Evolutionary conservation across 2,329 filamentous ascomycete species (phyloP).

Genomic region (Diaporthe sp.): DNA sequence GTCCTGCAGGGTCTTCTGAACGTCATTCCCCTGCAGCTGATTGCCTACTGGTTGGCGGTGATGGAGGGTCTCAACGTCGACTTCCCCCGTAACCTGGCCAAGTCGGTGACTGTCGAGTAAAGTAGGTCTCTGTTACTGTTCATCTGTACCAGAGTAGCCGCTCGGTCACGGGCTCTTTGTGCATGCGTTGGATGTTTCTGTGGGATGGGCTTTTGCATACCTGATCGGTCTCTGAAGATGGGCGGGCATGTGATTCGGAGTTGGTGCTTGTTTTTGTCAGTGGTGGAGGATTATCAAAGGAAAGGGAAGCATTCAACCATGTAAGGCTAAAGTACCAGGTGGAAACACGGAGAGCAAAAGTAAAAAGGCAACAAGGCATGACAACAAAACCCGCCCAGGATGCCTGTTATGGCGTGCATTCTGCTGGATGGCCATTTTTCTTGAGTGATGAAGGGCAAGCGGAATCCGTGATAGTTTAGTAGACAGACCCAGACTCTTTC

Average conservation of each 20-base stretch:
- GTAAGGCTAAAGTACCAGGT: constrained; percentile 2
- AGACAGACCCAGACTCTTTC: neutral
- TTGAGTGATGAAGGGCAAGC: neutral
- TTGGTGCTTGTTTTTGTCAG: constrained; percentile 5
- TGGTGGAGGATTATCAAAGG: neutral
- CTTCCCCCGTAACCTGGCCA: constrained; percentile 98
- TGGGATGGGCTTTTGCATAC: constrained; percentile 21
- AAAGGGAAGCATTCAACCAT: constrained; percentile 17
- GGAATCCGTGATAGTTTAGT: constrained; percentile 2
- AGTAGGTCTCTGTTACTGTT: constrained; percentile 24
- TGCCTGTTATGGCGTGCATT: neutral
- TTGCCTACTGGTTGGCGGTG: constrained; percentile 99
- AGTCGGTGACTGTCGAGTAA: constrained; percentile 99
- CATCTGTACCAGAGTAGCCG: constrained; percentile 1
- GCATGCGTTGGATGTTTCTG: constrained; percentile 18
- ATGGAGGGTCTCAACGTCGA: constrained; percentile 97
- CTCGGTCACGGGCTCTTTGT: constrained; percentile 16
- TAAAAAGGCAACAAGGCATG: neutral
- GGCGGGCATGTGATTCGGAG: constrained; percentile 24
- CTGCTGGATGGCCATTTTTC: neutral
- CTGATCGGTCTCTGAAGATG: constrained; percentile 30
- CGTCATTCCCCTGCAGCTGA: constrained; percentile 96
- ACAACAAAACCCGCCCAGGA: neutral
- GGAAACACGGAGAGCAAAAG: neutral
- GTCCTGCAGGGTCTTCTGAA: constrained; percentile 97